Conservation (phyloP, 176 grass and related monocot genomes). For the Cenchrus fungigraminus region DNA sequence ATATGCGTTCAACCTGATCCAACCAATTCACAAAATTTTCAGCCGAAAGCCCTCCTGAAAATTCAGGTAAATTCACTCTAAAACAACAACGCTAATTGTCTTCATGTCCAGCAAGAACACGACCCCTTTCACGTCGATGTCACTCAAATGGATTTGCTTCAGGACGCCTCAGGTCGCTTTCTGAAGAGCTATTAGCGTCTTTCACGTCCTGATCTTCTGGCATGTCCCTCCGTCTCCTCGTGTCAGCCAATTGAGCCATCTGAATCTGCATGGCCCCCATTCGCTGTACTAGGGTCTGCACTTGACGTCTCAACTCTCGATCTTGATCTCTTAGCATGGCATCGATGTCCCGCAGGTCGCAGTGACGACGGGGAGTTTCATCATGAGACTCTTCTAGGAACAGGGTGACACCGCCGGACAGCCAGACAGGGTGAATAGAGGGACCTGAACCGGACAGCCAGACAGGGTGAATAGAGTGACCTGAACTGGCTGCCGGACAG, state of each 20-base stretch:
- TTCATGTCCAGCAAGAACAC: neutral
- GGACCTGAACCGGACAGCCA: too few relatives aligned
- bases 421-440: too few relatives aligned
- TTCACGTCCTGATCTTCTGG: neutral
- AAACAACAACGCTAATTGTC: neutral
- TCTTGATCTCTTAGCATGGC: neutral
- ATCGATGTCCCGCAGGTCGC: neutral
- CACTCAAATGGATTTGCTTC: neutral
- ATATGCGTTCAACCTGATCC: neutral
- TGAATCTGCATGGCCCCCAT: neutral
- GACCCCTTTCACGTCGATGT: neutral
- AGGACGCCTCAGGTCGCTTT: neutral
- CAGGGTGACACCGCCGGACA: too few relatives aligned
- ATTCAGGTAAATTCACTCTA: neutral
- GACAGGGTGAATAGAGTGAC: too few relatives aligned
- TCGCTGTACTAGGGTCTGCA: neutral
- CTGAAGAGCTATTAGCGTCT: too few relatives aligned
- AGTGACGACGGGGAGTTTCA: neutral
- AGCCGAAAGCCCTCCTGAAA: neutral
- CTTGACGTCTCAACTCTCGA: conserved; percentile 11
- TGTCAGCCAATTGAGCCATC: neutral
- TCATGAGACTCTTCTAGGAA: neutral
- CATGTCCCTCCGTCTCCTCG: neutral
- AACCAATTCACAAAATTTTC: conserved; percentile 16
- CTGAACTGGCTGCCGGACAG: too few relatives aligned